These are phyloP conservation scores for Cercospora sp. DNA, from an alignment of 2,329 filamentous ascomycete genomes.

Conservation along the genomic window DNA sequence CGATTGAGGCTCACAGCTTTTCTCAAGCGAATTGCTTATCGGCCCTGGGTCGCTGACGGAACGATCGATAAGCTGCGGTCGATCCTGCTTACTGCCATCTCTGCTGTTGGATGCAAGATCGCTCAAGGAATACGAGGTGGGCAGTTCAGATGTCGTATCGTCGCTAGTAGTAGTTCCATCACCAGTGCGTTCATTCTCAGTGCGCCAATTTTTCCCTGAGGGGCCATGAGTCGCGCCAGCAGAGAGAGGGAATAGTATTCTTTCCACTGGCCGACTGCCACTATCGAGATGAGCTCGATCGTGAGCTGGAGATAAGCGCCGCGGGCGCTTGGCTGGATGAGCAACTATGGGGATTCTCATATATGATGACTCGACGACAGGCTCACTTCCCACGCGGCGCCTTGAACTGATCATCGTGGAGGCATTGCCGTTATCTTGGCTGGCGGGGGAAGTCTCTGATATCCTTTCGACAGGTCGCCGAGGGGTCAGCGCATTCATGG, in stretches of 20 bases:
- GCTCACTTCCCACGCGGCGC: slow-evolving; percentile 2
- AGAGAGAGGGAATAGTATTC: not conserved
- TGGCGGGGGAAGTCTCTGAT: not conserved
- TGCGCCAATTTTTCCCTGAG: not conserved
- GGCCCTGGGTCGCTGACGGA: slow-evolving; percentile 31
- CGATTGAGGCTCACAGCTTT: not conserved
- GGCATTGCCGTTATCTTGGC: not conserved
- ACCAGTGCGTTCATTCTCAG: not conserved
- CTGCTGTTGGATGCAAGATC: slow-evolving; percentile 27
- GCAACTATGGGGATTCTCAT: slow-evolving; percentile 23
- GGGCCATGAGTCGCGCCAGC: not conserved
- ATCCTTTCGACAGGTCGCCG: not conserved
- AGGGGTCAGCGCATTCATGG: not conserved
- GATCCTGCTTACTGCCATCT: slow-evolving; percentile 18
- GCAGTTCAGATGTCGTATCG: slow-evolving; percentile 37
- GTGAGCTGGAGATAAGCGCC: not conserved
- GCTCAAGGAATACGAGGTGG: slow-evolving; percentile 39
- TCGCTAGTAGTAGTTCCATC: slow-evolving; percentile 12
- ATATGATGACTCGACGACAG: slow-evolving; percentile 31
- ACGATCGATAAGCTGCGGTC: slow-evolving; percentile 20
- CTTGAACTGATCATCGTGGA: not conserved
- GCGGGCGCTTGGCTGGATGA: slow-evolving; percentile 12
- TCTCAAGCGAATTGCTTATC: not conserved
- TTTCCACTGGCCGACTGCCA: not conserved
- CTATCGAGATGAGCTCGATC: not conserved